Conservation (phyloP, 2,329 filamentous ascomycete genomes). For the Chrysosporium queenslandicum region DNA sequence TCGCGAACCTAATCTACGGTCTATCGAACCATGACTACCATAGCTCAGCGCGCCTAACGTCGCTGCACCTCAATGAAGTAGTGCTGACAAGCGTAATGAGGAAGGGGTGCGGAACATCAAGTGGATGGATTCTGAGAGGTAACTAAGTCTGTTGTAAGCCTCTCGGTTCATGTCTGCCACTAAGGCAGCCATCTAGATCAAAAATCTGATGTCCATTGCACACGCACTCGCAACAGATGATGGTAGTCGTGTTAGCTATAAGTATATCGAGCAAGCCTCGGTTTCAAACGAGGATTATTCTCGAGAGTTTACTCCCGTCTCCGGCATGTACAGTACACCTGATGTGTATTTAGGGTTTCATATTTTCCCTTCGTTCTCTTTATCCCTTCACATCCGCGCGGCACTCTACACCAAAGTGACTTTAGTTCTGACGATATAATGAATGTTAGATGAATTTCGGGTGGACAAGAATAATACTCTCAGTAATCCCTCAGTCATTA, state of each 20-base stretch:
- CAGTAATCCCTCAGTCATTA: no score
- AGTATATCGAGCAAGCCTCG: slow-evolving; percentile 3
- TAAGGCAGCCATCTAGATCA: slow-evolving; percentile 9
- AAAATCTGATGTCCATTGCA: slow-evolving; percentile 11
- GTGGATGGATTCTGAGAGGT: no score
- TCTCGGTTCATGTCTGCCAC: not conserved
- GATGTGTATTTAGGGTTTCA: not conserved
- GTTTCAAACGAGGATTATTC: slow-evolving; percentile 7
- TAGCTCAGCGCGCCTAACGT: no score
- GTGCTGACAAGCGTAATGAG: not conserved
- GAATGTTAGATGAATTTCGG: no score
- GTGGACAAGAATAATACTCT: no score
- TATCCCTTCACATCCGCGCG: not conserved
- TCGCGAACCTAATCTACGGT: no score
- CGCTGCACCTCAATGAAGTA: not conserved
- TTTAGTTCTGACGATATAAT: not conserved
- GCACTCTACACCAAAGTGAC: not conserved
- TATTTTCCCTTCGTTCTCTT: not conserved
- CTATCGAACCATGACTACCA: no score
- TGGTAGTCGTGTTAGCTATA: slow-evolving; percentile 7
- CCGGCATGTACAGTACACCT: slow-evolving; percentile 2
- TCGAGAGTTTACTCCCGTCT: slow-evolving; percentile 1
- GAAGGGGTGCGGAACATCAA: no score
- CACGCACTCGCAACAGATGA: slow-evolving; percentile 6
- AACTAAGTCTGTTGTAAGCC: not conserved